Conservation (phyloP, 768 basidiomycete genomes). For the Termitomyces heimii region DNA sequence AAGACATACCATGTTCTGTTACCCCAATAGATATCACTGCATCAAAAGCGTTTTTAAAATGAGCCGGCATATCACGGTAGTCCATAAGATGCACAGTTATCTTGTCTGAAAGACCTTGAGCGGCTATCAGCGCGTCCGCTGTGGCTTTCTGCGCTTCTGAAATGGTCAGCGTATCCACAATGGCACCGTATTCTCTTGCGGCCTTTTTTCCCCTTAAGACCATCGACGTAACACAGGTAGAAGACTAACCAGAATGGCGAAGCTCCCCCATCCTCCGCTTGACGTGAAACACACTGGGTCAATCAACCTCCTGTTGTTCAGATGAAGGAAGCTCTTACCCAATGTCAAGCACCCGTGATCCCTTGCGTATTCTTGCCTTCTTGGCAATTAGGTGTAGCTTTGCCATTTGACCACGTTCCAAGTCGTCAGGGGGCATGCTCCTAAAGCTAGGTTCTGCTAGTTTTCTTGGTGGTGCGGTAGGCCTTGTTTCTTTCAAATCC, state of each 20-base stretch:
- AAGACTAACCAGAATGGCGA: constrained; percentile 1
- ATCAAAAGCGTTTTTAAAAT: constrained; percentile 51
- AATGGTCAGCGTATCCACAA: constrained; percentile 62
- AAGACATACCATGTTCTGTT: constrained; percentile 26
- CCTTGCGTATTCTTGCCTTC: constrained; percentile 3
- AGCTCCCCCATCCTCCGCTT: constrained; percentile 8
- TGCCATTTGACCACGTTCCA: constrained; percentile 8
- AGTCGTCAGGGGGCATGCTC: constrained; percentile 1
- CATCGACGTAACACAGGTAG: not conserved
- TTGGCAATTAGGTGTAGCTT: constrained; percentile 8
- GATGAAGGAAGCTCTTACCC: not conserved
- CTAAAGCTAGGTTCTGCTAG: not conserved
- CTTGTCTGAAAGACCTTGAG: constrained; percentile 38
- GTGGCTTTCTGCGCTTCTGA: constrained; percentile 57
- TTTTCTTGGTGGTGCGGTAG: constrained; percentile 3
- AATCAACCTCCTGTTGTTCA: not conserved
- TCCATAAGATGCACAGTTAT: constrained; percentile 64
- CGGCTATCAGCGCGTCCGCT: constrained; percentile 51
- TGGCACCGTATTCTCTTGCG: constrained; percentile 38
- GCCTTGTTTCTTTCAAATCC: constrained; percentile 3
- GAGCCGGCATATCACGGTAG: constrained; percentile 50
- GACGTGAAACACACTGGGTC: not conserved
- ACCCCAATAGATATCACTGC: constrained; percentile 44
- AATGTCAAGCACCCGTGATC: constrained; percentile 7
- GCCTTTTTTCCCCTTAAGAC: constrained; percentile 7